Base-by-base conservation (phyloP, 768 basidiomycete species). In the Piloderma croceum region DNA sequence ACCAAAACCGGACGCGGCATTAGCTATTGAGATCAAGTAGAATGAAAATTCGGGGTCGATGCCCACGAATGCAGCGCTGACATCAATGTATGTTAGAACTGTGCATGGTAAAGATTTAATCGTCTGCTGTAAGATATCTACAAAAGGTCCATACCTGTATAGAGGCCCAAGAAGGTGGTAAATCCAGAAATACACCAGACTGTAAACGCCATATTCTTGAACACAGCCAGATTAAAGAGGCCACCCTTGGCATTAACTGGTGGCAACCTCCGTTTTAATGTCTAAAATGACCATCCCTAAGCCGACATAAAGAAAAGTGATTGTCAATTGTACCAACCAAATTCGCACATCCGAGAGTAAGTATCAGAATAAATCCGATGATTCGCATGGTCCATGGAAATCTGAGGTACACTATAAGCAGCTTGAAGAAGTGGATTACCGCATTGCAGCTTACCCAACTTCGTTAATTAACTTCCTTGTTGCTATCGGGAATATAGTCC, bases 331-430 rank as follows among this genome's bases (percentile, higher is more conserved):
- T 40, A 74, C 70, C n/a, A n/a, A n/a, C n/a, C 34, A 85, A 42
- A 56, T 82, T 84, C 12, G 75, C 69, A 9, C 73, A 52, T 2
- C 71, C 70, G 3, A 86, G 65, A 2, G 70, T 54, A 12, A 68
- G 45, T 1, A 82, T 45, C 0, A 85, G 55, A 7, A 85, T 73
- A 45, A 86, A 77, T 3, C 76, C 85, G 31, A 86, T 59, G 23
- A 81, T 73, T 10, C 86, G 70, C 70, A 83, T 76, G 0, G 85
- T 83, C 86, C 85, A 89, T 46, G 67, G 64, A 57, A 88, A 89
- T n/a, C 84, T 87, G 31, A 6, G n/a, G n/a, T n/a, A n/a, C n/a
- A n/a, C n/a, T n/a, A n/a, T n/a, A n/a, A n/a, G n/a, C n/a, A n/a
- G n/a, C n/a, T n/a, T n/a, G n/a, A n/a, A n/a, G n/a, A n/a, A n/a